These are phyloP conservation scores for Exophiala aquamarina DNA, from an alignment of 2,329 filamentous ascomycete genomes.

Conservation along the genomic window DNA sequence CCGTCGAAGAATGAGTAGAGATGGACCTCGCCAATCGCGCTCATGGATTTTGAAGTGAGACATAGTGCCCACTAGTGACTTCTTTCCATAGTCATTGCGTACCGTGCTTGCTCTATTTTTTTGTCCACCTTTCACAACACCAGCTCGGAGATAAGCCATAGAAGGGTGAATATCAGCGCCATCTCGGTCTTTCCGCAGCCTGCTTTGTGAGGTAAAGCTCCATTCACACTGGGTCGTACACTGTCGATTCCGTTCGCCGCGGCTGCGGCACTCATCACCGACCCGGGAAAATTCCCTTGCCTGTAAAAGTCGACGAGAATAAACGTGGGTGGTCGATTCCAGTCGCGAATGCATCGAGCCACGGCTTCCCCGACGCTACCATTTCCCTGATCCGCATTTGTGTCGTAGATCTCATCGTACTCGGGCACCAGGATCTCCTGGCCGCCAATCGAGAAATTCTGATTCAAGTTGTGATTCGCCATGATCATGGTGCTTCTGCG, in stretches of 20 bases:
- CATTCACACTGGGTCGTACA: too few relatives aligned
- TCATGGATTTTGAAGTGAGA: too few relatives aligned
- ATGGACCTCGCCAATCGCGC: too few relatives aligned
- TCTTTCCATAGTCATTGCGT: too few relatives aligned
- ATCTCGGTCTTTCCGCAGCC: too few relatives aligned
- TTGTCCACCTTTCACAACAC: too few relatives aligned
- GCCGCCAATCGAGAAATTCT: constrained; percentile 62
- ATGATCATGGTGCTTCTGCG: constrained; percentile 67
- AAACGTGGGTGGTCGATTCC: constrained; percentile 72
- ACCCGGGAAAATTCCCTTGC: constrained; percentile 63
- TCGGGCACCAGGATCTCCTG: constrained; percentile 68
- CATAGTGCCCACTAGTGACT: too few relatives aligned
- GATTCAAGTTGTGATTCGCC: constrained; percentile 87
- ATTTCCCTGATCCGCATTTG: constrained; percentile 58
- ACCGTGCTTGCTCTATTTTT: too few relatives aligned
- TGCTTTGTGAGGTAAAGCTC: too few relatives aligned
- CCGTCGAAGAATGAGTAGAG: too few relatives aligned
- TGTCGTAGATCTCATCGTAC: constrained; percentile 65
- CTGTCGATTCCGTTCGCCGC: constrained; percentile 66
- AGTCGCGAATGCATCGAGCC: constrained; percentile 61
- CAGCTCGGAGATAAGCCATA: too few relatives aligned
- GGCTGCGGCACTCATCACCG: constrained; percentile 73
- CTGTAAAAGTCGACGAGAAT: constrained; percentile 86
- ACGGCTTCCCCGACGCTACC: constrained; percentile 65
- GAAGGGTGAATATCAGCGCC: too few relatives aligned